A percentile compares a stretch with the other conserved stretches of the same genome.
These are phyloP conservation scores for Yamadazyma epiphylla DNA, from an alignment of 1,139 yeast species.

Conservation along the genomic window DNA sequence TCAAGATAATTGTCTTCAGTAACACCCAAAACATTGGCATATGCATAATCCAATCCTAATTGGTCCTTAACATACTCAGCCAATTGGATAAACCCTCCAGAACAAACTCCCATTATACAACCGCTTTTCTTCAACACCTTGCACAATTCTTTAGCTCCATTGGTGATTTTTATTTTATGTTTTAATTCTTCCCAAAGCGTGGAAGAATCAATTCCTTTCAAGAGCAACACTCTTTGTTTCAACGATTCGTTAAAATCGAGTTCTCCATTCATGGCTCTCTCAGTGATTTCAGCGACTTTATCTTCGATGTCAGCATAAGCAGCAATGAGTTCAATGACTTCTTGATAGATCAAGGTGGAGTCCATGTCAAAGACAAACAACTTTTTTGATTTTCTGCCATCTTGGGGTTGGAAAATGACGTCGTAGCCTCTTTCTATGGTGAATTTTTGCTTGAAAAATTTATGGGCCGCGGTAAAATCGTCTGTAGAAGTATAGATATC, in stretches of 20 bases:
- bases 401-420: constrained; percentile 28
- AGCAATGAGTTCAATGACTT: constrained; percentile 93
- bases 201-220: constrained; percentile 75
- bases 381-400: constrained; percentile 46
- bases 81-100: constrained; percentile 92
- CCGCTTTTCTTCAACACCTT: constrained; percentile 59
- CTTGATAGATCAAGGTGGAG: constrained; percentile 92
- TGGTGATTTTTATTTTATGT: constrained; percentile 64
- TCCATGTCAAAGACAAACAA: constrained; percentile 96
- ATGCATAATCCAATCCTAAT: constrained; percentile 79
- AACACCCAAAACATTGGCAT: constrained; percentile 70
- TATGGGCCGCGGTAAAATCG: constrained; percentile 4
- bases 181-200: constrained; percentile 78
- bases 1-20: constrained; percentile 48
- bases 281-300: constrained; percentile 61
- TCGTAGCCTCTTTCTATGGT: constrained; percentile 20
- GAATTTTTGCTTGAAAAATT: constrained; percentile 11
- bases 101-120: constrained; percentile 76
- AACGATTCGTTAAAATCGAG: constrained; percentile 85
- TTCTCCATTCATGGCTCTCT: constrained; percentile 96
- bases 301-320: constrained; percentile 38
- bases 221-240: constrained; percentile 65
- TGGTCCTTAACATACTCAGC: constrained; percentile 70
- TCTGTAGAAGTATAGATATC: constrained; percentile 12
- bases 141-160: constrained; percentile 77